Conservation (phyloP, 1,284 basidiomycete species). For the Ganoderma sinense region DNA sequence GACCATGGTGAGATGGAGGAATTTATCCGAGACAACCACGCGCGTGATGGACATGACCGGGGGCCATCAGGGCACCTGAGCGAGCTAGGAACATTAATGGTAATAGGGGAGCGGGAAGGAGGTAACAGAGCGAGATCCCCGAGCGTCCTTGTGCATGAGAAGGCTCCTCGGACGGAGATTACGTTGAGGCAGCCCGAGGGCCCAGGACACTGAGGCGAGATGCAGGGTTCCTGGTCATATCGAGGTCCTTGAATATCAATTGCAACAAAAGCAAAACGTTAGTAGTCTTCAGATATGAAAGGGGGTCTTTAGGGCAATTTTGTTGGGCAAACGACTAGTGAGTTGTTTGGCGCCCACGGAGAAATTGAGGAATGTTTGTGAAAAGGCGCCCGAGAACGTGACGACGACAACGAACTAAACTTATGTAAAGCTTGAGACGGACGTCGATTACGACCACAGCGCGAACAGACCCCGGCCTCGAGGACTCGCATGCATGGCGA, state of each 20-base stretch:
- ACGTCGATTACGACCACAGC: background rate
- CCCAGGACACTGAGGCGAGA: background rate
- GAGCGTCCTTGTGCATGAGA: constrained; percentile 4
- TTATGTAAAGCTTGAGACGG: background rate
- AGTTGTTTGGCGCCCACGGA: background rate
- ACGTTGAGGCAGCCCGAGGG: background rate
- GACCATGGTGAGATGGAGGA: constrained; percentile 13
- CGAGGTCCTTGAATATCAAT: background rate
- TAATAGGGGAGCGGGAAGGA: background rate
- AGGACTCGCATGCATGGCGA: constrained; percentile 26
- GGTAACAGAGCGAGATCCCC: constrained; percentile 14
- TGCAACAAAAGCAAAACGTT: background rate
- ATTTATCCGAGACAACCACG: constrained; percentile 23
- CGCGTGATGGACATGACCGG: constrained; percentile 2
- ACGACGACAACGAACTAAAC: no score
- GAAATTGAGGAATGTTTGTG: background rate
- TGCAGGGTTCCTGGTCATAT: background rate
- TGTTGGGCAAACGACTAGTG: background rate
- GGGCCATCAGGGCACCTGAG: constrained; percentile 14
- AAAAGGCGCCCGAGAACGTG: background rate
- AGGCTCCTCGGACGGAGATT: background rate
- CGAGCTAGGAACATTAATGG: constrained; percentile 5
- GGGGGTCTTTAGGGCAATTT: background rate
- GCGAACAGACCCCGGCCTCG: background rate
- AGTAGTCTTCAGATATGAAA: background rate